Percentiles rank a stretch among this genome's conserved stretches.
Conservation (phyloP, 352 stramenopile species). For the Phytophthora pistaciae region DNA sequence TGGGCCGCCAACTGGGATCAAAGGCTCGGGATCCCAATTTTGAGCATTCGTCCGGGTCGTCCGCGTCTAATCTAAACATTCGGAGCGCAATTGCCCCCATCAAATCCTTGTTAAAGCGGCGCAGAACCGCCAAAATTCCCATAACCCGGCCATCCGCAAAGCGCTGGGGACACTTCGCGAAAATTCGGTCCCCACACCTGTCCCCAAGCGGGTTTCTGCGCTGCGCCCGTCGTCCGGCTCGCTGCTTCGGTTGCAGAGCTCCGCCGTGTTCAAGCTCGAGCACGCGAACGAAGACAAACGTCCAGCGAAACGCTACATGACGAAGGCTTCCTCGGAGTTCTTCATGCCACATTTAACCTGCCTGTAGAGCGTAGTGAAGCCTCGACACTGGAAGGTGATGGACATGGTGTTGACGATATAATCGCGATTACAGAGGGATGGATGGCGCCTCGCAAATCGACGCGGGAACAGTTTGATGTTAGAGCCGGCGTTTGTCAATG, state of each 20-base stretch:
- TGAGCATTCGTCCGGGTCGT: slow-evolving; percentile 5
- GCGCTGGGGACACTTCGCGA: slow-evolving; percentile 14
- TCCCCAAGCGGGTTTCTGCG: slow-evolving; percentile 17
- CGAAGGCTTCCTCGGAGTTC: background rate
- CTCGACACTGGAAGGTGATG: background rate
- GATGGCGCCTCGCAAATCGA: slow-evolving; percentile 2
- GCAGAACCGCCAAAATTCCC: background rate
- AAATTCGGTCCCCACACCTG: slow-evolving; percentile 28
- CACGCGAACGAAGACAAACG: background rate
- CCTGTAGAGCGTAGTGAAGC: background rate
- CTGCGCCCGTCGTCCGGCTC: slow-evolving; percentile 3
- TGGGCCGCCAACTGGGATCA: slow-evolving; percentile 4
- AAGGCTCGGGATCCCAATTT: background rate
- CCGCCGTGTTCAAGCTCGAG: slow-evolving; percentile 16
- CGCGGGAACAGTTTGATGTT: background rate
- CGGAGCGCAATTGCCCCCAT: slow-evolving; percentile 1
- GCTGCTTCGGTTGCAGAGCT: background rate
- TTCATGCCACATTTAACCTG: background rate
- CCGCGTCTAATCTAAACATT: slow-evolving; percentile 5
- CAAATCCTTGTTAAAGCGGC: slow-evolving; percentile 5
- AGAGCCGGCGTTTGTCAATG: slow-evolving; percentile 5
- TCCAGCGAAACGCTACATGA: background rate
- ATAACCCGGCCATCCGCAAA: slow-evolving; percentile 3
- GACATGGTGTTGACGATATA: background rate
- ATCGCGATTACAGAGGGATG: background rate